Evolutionary conservation across 23 red algal species (phyloP).

Genomic region (Gracilaria gracilis): DNA sequence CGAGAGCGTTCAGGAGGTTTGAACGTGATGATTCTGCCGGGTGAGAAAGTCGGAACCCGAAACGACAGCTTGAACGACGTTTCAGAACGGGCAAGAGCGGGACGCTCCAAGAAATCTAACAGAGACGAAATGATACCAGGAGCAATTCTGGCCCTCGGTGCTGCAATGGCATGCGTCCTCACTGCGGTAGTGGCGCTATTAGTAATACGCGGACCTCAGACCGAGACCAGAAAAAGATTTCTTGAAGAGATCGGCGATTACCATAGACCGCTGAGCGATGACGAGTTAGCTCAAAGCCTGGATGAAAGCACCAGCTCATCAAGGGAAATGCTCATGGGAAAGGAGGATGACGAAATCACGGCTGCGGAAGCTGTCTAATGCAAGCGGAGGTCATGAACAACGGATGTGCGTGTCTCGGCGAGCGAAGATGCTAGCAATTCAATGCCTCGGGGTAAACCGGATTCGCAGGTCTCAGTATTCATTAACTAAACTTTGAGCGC

Average conservation of each 20-base stretch:
- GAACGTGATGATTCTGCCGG: not conserved
- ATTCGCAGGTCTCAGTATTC: too few relatives aligned
- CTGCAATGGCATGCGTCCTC: slow-evolving; percentile 36
- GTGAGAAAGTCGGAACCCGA: not conserved
- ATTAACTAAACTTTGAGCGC: too few relatives aligned
- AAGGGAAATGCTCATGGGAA: not conserved
- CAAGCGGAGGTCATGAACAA: too few relatives aligned
- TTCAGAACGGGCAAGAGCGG: not conserved
- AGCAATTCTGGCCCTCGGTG: slow-evolving; percentile 20
- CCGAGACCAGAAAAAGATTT: slow-evolving; percentile 4
- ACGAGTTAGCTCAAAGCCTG: not conserved
- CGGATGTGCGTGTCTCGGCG: too few relatives aligned
- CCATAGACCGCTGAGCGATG: not conserved
- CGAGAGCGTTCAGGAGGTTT: not conserved
- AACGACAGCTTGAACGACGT: slow-evolving; percentile 6
- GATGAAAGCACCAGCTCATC: not conserved
- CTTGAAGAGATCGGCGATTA: slow-evolving; percentile 18
- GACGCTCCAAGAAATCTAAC: not conserved
- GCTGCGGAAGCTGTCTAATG: slow-evolving; percentile 33
- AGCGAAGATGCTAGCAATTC: not conserved
- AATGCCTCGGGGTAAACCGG: too few relatives aligned
- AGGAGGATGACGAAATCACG: slow-evolving; percentile 9
- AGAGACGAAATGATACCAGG: slow-evolving; percentile 29
- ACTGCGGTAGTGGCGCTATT: slow-evolving; percentile 26
- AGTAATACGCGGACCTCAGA: slow-evolving; percentile 8